A percentile compares a stretch with the other conserved stretches of the same genome.
phyloP scores from a whole-genome alignment of 2,329 filamentous ascomycete species.

The Aspergillus sclerotialis region DNA sequence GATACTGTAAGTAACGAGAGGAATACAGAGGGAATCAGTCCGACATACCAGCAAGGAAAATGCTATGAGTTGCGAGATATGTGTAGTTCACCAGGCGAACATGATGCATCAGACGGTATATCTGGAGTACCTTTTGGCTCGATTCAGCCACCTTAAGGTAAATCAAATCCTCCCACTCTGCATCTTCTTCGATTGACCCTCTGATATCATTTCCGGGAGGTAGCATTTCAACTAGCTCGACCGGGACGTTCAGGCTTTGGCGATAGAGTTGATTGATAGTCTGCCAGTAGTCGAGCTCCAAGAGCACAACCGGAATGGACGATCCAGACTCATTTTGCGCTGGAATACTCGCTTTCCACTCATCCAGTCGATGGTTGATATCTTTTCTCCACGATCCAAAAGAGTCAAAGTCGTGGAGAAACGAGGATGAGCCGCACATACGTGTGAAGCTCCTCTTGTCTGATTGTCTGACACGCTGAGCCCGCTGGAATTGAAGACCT shows the following conservation, averaged over 20 bases:
- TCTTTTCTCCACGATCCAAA: slow-evolving; percentile 85
- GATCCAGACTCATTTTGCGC: slow-evolving; percentile 74
- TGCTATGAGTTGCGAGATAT: slow-evolving; percentile 87
- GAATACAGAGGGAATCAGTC: not conserved
- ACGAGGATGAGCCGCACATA: slow-evolving; percentile 73
- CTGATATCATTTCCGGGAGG: slow-evolving; percentile 52
- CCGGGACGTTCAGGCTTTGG: slow-evolving; percentile 82
- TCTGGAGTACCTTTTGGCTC: slow-evolving; percentile 81
- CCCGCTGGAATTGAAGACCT: slow-evolving; percentile 86
- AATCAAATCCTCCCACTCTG: slow-evolving; percentile 77
- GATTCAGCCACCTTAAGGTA: slow-evolving; percentile 94
- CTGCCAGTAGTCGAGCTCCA: slow-evolving; percentile 97
- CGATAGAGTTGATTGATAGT: slow-evolving; percentile 92
- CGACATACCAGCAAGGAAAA: slow-evolving; percentile 82
- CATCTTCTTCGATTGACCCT: slow-evolving; percentile 46
- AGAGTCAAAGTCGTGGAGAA: slow-evolving; percentile 72
- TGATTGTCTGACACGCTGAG: slow-evolving; percentile 63
- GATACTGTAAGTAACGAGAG: slow-evolving; percentile 2
- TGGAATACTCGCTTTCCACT: slow-evolving; percentile 82
- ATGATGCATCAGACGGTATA: slow-evolving; percentile 84
- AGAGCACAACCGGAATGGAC: slow-evolving; percentile 78
- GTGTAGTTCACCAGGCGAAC: slow-evolving; percentile 91
- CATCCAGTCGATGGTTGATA: slow-evolving; percentile 71
- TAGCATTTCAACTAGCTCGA: slow-evolving; percentile 73
- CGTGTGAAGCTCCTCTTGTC: slow-evolving; percentile 70